These are phyloP conservation scores for Aspergillus proliferans DNA, from an alignment of 2,329 filamentous ascomycete species.

Conservation along the genomic window DNA sequence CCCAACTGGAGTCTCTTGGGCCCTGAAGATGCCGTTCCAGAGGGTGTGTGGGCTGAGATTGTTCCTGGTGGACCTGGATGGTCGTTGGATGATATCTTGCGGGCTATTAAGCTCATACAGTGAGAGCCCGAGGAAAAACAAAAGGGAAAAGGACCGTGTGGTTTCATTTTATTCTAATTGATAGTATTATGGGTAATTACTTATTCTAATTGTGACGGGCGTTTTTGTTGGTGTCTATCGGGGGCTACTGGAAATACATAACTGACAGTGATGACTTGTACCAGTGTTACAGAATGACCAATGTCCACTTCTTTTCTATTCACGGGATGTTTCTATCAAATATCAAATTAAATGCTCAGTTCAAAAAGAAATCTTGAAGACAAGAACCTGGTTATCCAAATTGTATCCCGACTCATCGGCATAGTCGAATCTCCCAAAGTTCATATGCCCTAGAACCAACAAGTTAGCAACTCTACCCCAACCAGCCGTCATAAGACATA, in stretches of 20 bases:
- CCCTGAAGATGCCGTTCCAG: slow-evolving; percentile 52
- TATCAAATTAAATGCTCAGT: not conserved
- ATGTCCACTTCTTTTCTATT: not conserved
- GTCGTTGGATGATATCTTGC: slow-evolving; percentile 60
- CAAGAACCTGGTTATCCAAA: slow-evolving; percentile 57
- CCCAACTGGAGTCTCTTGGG: slow-evolving; percentile 78
- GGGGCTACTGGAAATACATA: too few species aligned
- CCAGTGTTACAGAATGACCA: too few species aligned
- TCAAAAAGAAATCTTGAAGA: slow-evolving; percentile 43
- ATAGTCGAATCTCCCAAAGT: slow-evolving; percentile 53
- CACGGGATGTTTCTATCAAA: not conserved
- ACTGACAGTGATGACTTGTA: too few species aligned
- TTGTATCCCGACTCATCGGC: slow-evolving; percentile 52
- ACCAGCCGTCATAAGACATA: not conserved
- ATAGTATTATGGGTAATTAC: not conserved
- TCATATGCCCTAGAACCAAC: slow-evolving; percentile 43
- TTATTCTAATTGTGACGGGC: not conserved
- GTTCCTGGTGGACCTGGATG: slow-evolving; percentile 59
- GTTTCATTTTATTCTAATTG: not conserved
- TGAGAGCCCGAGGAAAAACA: slow-evolving; percentile 3
- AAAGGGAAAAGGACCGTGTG: not conserved
- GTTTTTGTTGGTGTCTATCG: not conserved
- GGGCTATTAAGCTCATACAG: slow-evolving; percentile 26
- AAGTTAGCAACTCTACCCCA: not conserved
- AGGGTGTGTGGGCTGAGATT: slow-evolving; percentile 62